Percentiles rank a stretch among this genome's conserved stretches.
These are phyloP conservation scores for Phyllosticta ampelicida DNA, from an alignment of 2,329 filamentous ascomycete species.

Conservation along the genomic window DNA sequence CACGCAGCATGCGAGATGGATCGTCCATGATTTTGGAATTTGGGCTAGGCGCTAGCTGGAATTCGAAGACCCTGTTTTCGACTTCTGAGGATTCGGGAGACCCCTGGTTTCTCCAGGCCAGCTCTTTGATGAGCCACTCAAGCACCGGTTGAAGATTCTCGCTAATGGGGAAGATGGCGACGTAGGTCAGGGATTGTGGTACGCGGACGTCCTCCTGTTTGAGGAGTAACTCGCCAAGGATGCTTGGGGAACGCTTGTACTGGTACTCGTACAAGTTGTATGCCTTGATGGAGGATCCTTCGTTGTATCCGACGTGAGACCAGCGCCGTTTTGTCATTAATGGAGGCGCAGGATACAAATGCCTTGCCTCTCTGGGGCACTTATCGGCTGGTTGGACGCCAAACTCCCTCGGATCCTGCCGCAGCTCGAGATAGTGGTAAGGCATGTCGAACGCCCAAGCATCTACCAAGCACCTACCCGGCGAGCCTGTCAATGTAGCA, in stretches of 20 bases:
- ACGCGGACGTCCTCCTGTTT: not conserved
- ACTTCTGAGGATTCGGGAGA: conserved; percentile 2
- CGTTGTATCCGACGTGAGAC: conserved; percentile 57
- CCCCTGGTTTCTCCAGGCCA: not conserved
- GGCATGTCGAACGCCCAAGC: conserved; percentile 54
- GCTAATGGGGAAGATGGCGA: conserved; percentile 56
- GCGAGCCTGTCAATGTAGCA: conserved; percentile 38
- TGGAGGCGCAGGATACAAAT: not conserved
- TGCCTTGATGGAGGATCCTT: conserved; percentile 61
- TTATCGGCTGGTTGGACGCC: not conserved
- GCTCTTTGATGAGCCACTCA: not conserved
- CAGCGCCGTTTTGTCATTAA: conserved; percentile 54
- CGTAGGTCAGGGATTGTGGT: conserved; percentile 44
- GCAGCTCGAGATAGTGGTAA: conserved; percentile 48
- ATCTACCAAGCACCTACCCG: conserved; percentile 44
- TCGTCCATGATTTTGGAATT: conserved; percentile 30
- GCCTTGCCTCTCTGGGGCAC: not conserved
- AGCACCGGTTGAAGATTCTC: conserved; percentile 40
- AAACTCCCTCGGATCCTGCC: conserved; percentile 11
- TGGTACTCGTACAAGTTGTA: conserved; percentile 66
- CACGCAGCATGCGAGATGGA: conserved; percentile 28
- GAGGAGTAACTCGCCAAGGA: conserved; percentile 31
- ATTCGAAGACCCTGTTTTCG: conserved; percentile 25
- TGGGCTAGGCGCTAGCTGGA: conserved; percentile 33
- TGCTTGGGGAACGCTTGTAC: conserved; percentile 50